Percentiles rank a stretch among this genome's conserved stretches.
Evolutionary conservation across 2,329 filamentous ascomycete genomes (phyloP).

Genomic region (Diaporthe vexans): DNA sequence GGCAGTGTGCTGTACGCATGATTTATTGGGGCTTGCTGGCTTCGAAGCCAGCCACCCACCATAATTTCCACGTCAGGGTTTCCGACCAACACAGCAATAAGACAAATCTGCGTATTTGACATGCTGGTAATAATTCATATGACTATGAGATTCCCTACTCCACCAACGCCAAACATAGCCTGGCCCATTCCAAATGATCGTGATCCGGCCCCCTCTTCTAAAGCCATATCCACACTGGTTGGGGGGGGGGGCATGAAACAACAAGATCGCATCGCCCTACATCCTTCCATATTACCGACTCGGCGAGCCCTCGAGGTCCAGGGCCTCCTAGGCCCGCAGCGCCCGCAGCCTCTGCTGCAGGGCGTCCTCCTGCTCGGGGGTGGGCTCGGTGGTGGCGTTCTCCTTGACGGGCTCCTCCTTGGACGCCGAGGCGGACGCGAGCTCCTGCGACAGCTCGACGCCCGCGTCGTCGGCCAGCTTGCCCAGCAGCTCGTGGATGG

Average conservation of each 20-base stretch:
- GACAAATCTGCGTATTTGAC: background rate
- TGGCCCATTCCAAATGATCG: slow-evolving; percentile 13
- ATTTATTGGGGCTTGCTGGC: fast-evolving
- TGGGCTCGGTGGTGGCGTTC: slow-evolving; percentile 73
- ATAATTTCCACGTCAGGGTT: too few relatives aligned
- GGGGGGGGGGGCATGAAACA: background rate
- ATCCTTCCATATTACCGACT: background rate
- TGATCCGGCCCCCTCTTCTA: slow-evolving; percentile 4
- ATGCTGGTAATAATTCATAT: slow-evolving; percentile 33
- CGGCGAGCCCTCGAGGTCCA: slow-evolving; percentile 4
- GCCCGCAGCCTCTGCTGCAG: slow-evolving; percentile 73
- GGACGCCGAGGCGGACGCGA: slow-evolving; percentile 69
- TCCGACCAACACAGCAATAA: background rate
- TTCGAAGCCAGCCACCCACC: background rate
- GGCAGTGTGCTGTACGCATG: fast-evolving
- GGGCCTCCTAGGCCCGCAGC: slow-evolving; percentile 60
- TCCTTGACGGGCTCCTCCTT: slow-evolving; percentile 68
- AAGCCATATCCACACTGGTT: background rate
- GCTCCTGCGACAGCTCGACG: slow-evolving; percentile 83
- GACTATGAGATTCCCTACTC: slow-evolving; percentile 27
- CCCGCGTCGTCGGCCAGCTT: slow-evolving; percentile 92
- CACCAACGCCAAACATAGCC: slow-evolving; percentile 39
- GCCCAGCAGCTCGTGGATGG: slow-evolving; percentile 86
- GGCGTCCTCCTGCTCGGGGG: slow-evolving; percentile 83
- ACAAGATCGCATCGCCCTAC: background rate